Conservation (phyloP, 306 rosid genomes). For the Crotalaria pallida region DNA sequence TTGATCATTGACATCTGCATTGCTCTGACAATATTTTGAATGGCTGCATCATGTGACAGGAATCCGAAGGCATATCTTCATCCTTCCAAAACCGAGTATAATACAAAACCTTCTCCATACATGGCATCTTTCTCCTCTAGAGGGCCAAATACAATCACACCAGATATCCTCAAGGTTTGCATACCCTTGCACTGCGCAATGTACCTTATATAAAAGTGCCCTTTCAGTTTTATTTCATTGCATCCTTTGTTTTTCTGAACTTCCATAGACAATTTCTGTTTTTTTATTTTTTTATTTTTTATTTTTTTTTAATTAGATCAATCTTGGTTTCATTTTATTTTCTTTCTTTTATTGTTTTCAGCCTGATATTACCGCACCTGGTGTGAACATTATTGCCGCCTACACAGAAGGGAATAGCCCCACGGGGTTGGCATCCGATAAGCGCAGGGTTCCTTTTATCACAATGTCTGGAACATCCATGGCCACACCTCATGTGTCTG, state of each 20-base stretch:
- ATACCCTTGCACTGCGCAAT: background rate
- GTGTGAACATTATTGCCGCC: constrained; percentile 66
- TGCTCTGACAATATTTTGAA: background rate
- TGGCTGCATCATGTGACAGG: constrained; percentile 20
- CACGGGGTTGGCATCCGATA: constrained; percentile 28
- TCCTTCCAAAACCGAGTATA: constrained; percentile 30
- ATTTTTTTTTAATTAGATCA: too few relatives aligned
- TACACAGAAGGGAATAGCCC: constrained; percentile 46
- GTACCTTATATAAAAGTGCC: background rate
- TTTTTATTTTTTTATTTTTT: too few relatives aligned
- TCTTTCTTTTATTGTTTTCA: background rate
- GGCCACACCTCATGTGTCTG: constrained; percentile 78
- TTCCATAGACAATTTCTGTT: background rate
- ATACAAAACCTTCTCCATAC: constrained; percentile 52
- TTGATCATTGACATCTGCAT: background rate
- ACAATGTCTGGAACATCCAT: constrained; percentile 76
- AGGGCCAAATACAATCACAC: constrained; percentile 60
- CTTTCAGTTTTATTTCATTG: background rate
- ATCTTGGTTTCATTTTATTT: background rate
- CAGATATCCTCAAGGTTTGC: constrained; percentile 49
- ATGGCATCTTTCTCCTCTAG: constrained; percentile 73
- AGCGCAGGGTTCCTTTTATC: constrained; percentile 41
- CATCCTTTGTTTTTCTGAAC: background rate
- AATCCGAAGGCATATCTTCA: constrained; percentile 50
- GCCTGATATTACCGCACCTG: constrained; percentile 80